Conservation (phyloP, 306 rosid genomes). For the Medicago truncatula region MtrunA17r5.0-ANR NC_053046.1:21371001-21371500, state of each 20-base stretch:
- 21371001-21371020: conserved; percentile 63
- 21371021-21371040: conserved; percentile 58
- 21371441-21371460: neutral
- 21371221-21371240: conserved; percentile 73
- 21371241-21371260: conserved; percentile 60
- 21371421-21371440: no score
- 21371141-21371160: conserved; percentile 65
- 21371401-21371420: neutral
- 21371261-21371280: conserved; percentile 48
- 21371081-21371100: conserved; percentile 74
- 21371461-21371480: neutral
- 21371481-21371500: neutral
- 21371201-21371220: conserved; percentile 92
- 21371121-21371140: conserved; percentile 70
- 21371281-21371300: conserved; percentile 66
- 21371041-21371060: conserved; percentile 66
- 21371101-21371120: conserved; percentile 69
- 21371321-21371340: conserved; percentile 62
- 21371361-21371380: neutral
- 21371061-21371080: conserved; percentile 71
- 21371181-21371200: conserved; percentile 86
- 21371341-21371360: conserved; percentile 46
- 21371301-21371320: conserved; percentile 57
- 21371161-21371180: conserved; percentile 71
- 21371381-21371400: conserved; percentile 7